A percentile compares a stretch with the other conserved stretches of the same genome.
These are phyloP conservation scores for Aspergillus uvarum DNA, from an alignment of 2,329 filamentous ascomycete species.

Conservation along the genomic window DNA sequence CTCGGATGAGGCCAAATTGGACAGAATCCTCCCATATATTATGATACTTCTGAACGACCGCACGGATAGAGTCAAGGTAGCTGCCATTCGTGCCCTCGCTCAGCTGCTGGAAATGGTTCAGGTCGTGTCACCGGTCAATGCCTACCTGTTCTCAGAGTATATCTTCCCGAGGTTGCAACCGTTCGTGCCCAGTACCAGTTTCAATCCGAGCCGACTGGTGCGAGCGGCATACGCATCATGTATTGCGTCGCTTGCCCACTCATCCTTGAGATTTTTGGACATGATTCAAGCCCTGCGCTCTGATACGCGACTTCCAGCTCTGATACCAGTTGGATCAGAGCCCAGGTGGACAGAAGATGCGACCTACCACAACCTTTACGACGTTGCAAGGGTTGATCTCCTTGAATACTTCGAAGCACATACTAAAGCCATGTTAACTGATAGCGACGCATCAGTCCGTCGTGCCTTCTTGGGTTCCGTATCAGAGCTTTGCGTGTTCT, in stretches of 20 bases:
- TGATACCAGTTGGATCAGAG: conserved; percentile 74
- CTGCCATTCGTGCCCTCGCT: conserved; percentile 81
- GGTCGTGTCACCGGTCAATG: conserved; percentile 76
- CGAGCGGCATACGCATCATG: conserved; percentile 92
- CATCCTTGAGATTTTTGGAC: conserved; percentile 80
- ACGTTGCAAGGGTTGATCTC: conserved; percentile 79
- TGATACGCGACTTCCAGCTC: conserved; percentile 74
- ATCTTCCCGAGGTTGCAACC: conserved; percentile 60
- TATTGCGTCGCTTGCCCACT: conserved; percentile 81
- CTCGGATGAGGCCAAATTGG: conserved; percentile 93
- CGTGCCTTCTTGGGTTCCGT: conserved; percentile 90
- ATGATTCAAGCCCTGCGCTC: conserved; percentile 85
- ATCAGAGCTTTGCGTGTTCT: conserved; percentile 89
- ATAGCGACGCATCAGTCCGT: conserved; percentile 79
- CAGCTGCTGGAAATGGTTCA: conserved; percentile 84
- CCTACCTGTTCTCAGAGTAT: conserved; percentile 67
- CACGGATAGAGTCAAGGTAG: conserved; percentile 78
- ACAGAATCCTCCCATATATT: conserved; percentile 87
- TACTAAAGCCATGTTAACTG: conserved; percentile 85
- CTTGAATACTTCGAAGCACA: conserved; percentile 82
- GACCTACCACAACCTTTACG: conserved; percentile 79
- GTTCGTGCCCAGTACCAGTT: conserved; percentile 55
- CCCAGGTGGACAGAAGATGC: conserved; percentile 66
- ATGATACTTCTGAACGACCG: conserved; percentile 79
- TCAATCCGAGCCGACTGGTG: conserved; percentile 66